Conservation (phyloP, 306 rosid species). For the Lagenaria siceraria region DNA sequence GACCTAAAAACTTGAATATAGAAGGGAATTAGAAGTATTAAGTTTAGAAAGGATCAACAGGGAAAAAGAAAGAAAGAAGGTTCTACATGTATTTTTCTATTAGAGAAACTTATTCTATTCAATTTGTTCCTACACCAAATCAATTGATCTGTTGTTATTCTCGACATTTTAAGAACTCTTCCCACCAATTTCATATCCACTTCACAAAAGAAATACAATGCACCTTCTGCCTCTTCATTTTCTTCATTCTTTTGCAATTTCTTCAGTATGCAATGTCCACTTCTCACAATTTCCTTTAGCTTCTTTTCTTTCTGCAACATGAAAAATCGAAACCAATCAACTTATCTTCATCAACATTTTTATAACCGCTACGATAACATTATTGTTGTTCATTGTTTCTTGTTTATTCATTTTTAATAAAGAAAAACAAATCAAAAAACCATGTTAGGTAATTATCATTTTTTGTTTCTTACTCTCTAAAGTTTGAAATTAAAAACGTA, state of each 20-base stretch:
- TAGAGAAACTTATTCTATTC: conserved; percentile 41
- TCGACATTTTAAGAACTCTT: conserved; percentile 78
- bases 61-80: conserved; percentile 82
- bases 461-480: not conserved
- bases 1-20: not conserved
- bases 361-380: too few relatives aligned
- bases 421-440: too few relatives aligned
- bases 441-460: too few relatives aligned
- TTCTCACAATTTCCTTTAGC: conserved; percentile 39
- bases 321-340: not conserved
- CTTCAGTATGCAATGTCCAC: conserved; percentile 71
- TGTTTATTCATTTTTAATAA: too few relatives aligned
- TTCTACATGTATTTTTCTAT: conserved; percentile 52
- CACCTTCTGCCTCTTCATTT: conserved; percentile 36
- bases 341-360: too few relatives aligned
- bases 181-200: conserved; percentile 81
- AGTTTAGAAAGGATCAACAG: conserved; percentile 13
- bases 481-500: not conserved
- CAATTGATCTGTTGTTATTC: conserved; percentile 69
- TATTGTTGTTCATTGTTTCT: too few relatives aligned
- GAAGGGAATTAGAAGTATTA: not conserved
- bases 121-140: conserved; percentile 80
- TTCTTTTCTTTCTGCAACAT: conserved; percentile 66
- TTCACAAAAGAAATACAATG: conserved; percentile 57
- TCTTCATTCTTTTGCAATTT: conserved; percentile 41